Evolutionary conservation across 495 filamentous ascomycete genomes (phyloP).

Genomic region (Cercophora samala): DNA sequence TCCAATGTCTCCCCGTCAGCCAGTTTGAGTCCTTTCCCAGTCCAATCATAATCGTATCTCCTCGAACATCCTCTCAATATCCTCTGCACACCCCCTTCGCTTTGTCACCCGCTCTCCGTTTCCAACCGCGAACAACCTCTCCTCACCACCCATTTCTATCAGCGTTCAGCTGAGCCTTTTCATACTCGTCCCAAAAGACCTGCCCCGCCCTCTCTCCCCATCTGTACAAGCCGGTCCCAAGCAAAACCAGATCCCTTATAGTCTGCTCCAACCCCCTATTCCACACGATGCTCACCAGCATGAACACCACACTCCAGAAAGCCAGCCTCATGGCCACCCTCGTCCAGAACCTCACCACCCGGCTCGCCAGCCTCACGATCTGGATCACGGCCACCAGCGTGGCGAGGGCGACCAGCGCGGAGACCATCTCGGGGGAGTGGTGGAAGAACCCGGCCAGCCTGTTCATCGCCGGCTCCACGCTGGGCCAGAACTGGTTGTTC

Average conservation of each 20-base stretch:
- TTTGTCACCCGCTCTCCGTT: background rate
- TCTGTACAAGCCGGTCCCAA: background rate
- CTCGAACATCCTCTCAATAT: background rate
- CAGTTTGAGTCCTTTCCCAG: background rate
- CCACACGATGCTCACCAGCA: conserved; percentile 55
- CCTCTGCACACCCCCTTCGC: background rate
- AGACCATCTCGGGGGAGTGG: background rate
- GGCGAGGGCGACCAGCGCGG: background rate
- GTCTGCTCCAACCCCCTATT: conserved; percentile 61
- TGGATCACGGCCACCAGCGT: conserved; percentile 35
- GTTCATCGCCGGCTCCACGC: background rate
- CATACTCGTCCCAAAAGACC: background rate
- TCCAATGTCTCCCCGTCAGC: background rate
- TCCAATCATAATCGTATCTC: background rate
- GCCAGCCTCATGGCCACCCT: conserved; percentile 53
- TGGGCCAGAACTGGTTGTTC: background rate
- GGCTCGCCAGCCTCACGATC: conserved; percentile 62
- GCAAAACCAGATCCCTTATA: conserved; percentile 44
- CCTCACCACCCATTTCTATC: background rate
- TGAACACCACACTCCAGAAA: conserved; percentile 56
- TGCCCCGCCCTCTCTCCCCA: background rate
- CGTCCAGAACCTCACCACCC: conserved; percentile 73
- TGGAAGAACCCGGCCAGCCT: background rate
- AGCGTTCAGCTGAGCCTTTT: background rate
- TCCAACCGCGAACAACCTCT: too few relatives aligned